Evolutionary conservation across 257 asterid species (phyloP), one percentile per base, ranked within the genome.

Genomic region (Craterostigma plantagineum): DNA sequence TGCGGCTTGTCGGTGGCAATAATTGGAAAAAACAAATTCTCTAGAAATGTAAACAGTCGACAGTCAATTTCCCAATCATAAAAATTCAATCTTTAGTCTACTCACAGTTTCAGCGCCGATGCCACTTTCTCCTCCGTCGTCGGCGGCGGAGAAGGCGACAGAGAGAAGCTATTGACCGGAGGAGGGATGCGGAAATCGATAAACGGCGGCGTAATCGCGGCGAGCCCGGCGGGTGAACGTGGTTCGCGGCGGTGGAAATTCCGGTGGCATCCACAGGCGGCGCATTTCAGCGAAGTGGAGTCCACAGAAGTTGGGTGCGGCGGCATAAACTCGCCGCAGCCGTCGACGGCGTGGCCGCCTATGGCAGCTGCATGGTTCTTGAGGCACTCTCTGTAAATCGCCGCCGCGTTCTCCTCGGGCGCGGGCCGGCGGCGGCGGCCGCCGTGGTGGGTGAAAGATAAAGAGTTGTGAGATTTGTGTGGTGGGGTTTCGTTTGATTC

Each of bases 181-280:
- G 52, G 43, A 2, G 71, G 70, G 63, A 55, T 71, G 42, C 76
- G 82, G 59, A 81, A 71, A 12, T 73, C 82, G 7, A 81, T 62
- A 34, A 62, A 77, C 33, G 73, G 91, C 4, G 85, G 81, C 49
- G 67, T 61, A 11, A 59, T 53, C 33, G 68, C 40, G 55, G 62
- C 14, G 49, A 23, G 40, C 8, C 40, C 12, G 12, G 71, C 34
- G 33, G 57, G 66, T 51, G 71, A 52, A 38, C 57, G 68, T 11
- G 60, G 51, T 15, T 66, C 94, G 0, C 71, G 86, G 35, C 93
- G 93, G 80, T 81, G 93, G 69, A 81, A 81, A 39, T 67, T 81
- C 16, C 91, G 76, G 71, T 81, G 93, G 76, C 93, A 81, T 35
- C 91, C 76, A 36, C 93, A 81, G 4, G 91, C 93, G 8, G 76